Conservation (phyloP, 106 monocot species). For the Phalaenopsis equestris region DNA sequence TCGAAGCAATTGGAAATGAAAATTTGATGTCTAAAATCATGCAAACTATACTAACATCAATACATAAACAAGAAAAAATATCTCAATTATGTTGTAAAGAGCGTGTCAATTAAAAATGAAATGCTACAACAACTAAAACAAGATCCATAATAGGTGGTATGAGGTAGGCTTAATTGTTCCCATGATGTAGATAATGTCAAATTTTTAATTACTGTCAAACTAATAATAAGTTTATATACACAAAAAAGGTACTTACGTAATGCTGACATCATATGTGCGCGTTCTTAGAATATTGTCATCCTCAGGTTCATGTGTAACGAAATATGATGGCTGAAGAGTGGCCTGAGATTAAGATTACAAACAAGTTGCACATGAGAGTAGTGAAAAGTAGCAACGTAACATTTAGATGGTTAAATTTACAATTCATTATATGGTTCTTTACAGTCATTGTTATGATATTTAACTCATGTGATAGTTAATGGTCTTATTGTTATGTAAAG, state of each 20-base stretch:
- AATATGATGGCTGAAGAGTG: constrained; percentile 63
- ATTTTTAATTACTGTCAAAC: background rate
- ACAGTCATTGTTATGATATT: background rate
- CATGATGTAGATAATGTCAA: background rate
- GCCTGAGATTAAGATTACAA: constrained; percentile 34
- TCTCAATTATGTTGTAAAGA: background rate
- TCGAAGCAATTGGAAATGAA: background rate
- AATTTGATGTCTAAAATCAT: background rate
- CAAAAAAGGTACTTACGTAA: constrained; percentile 61
- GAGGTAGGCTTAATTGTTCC: background rate
- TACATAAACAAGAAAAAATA: background rate
- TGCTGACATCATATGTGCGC: constrained; percentile 97
- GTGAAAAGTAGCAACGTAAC: background rate
- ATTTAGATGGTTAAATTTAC: background rate
- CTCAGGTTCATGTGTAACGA: constrained; percentile 93
- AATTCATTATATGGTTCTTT: background rate
- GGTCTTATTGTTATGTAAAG: background rate
- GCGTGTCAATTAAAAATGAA: background rate
- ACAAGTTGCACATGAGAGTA: background rate
- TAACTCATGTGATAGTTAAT: background rate
- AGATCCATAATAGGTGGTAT: background rate
- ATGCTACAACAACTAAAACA: background rate
- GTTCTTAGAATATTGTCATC: constrained; percentile 98
- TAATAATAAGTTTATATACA: background rate
- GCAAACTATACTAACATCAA: background rate